Base-by-base conservation (phyloP, 1,284 basidiomycete species). In the Pterula multifida region DNA sequence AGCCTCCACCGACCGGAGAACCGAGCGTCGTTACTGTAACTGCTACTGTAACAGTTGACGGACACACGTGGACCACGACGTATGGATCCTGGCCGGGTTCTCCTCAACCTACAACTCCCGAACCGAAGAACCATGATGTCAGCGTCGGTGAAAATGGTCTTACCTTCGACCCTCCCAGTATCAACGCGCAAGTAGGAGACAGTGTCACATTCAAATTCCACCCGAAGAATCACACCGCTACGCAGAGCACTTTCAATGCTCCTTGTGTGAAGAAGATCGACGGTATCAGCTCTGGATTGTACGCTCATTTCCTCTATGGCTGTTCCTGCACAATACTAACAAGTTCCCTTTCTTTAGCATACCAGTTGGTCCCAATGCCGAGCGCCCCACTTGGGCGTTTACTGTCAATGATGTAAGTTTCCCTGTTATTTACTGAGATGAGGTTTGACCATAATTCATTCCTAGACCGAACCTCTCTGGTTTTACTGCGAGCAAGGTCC, bases 181-280 rank as follows among this genome's bases (percentile, higher is more conserved):
- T 76, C 2, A 61, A 62, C 28, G 66, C 70, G 2, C 52, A 57
- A 25, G 35, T 57, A 17, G 77, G 77, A 13, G 78, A 81, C 54
- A 57, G 60, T 3, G 63, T 81, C n/a, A 53, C 63, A 24, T 81
- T 81, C 58, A 67, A 61, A 15, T 80, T 81, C 66, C 59, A 68
- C 57, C 75, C 77, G 60, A 74, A 79, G 60, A 82, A 81, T 60
- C 80, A 83, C 57, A 81, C 79, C 3, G 73, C 69, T 21, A 79
- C 79, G 0, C 79, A 81, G 54, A 80, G 78, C 2, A 68, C 75
- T 1, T 68, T 82, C 22, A 64, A 63, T 1, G 62, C 59, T 9
- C 81, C 81, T 1, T 83, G 80, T 55, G 52, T 61, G 0, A 47
- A 24, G 9, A n/a, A n/a, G n/a, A n/a, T n/a, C n/a, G 9, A 11